A percentile compares a stretch with the other conserved stretches of the same genome.
Conservation (phyloP, 2,329 filamentous ascomycete genomes). For the Fusarium virguliforme region DNA sequence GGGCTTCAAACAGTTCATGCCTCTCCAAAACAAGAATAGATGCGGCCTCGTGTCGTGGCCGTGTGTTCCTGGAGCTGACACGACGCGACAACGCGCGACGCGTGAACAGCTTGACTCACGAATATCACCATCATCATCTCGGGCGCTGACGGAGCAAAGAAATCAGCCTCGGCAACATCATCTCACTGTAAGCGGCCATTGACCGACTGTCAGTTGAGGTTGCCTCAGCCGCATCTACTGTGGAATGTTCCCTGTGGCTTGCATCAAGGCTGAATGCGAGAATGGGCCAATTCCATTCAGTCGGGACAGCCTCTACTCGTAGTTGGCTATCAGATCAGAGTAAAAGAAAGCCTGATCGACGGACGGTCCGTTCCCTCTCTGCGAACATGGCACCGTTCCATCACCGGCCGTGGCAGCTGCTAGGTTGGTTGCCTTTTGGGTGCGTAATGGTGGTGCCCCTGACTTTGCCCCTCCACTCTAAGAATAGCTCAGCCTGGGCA, state of each 20-base stretch:
- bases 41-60: slow-evolving; percentile 35
- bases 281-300: slow-evolving; percentile 26
- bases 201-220: slow-evolving; percentile 5
- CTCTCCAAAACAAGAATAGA: slow-evolving; percentile 42
- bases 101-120: slow-evolving; percentile 26
- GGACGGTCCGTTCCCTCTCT: slow-evolving; percentile 48
- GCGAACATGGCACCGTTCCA: slow-evolving; percentile 21
- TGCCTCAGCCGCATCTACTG: slow-evolving; percentile 17
- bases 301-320: slow-evolving; percentile 22
- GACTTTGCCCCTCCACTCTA: slow-evolving; percentile 50
- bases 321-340: slow-evolving; percentile 4
- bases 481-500: slow-evolving; percentile 45
- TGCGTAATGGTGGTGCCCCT: slow-evolving; percentile 49
- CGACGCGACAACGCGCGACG: slow-evolving; percentile 36
- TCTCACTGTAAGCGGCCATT: slow-evolving; percentile 43
- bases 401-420: slow-evolving; percentile 16
- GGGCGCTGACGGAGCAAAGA: slow-evolving; percentile 37
- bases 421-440: slow-evolving; percentile 23
- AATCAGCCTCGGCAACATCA: slow-evolving; percentile 25
- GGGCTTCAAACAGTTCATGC: slow-evolving; percentile 25
- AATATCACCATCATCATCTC: slow-evolving; percentile 27
- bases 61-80: slow-evolving; percentile 29
- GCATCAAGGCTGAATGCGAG: slow-evolving; percentile 19
- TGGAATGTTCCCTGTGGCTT: slow-evolving; percentile 13
- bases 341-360: slow-evolving; percentile 39